A percentile compares a stretch with the other conserved stretches of the same genome.
These are phyloP conservation scores for Lantana camara DNA, from an alignment of 257 asterid species.

Conservation along the genomic window DNA sequence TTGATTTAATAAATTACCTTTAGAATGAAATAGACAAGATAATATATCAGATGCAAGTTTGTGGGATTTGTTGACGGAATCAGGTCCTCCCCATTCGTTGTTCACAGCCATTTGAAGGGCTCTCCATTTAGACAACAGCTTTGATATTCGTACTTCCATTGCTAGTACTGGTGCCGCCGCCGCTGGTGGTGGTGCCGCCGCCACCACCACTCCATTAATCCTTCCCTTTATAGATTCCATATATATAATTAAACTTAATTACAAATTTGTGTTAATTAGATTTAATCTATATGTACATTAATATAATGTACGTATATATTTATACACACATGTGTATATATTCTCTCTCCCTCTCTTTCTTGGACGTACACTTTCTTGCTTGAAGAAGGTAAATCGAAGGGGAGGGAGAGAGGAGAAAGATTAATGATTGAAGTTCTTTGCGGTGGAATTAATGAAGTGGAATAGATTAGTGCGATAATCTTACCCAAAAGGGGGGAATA, in stretches of 20 bases:
- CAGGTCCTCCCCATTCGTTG: constrained; percentile 55
- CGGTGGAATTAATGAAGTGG: too few relatives aligned
- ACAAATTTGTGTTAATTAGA: too few relatives aligned
- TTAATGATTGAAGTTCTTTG: too few relatives aligned
- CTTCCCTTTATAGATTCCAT: constrained; percentile 19
- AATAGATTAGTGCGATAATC: too few relatives aligned
- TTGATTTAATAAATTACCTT: constrained; percentile 18
- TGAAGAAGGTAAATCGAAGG: too few relatives aligned
- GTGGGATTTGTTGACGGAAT: constrained; percentile 38
- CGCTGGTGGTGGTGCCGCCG: not conserved
- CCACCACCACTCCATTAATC: not conserved
- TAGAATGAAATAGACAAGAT: constrained; percentile 41
- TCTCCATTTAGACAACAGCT: constrained; percentile 40
- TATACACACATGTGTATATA: not conserved
- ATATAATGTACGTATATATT: too few relatives aligned
- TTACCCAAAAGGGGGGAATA: not conserved
- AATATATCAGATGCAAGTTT: constrained; percentile 40
- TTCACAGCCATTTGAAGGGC: constrained; percentile 55
- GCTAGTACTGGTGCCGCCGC: not conserved
- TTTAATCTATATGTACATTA: too few relatives aligned
- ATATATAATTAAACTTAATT: not conserved
- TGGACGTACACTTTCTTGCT: not conserved
- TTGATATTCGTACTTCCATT: constrained; percentile 36
- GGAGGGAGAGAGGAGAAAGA: not conserved
- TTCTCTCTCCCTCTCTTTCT: constrained; percentile 1